Percentiles rank a stretch among this genome's conserved stretches.
phyloP scores from a whole-genome alignment of 139 green algal genomes.

The Pseudopediastrum boryanum region DNA sequence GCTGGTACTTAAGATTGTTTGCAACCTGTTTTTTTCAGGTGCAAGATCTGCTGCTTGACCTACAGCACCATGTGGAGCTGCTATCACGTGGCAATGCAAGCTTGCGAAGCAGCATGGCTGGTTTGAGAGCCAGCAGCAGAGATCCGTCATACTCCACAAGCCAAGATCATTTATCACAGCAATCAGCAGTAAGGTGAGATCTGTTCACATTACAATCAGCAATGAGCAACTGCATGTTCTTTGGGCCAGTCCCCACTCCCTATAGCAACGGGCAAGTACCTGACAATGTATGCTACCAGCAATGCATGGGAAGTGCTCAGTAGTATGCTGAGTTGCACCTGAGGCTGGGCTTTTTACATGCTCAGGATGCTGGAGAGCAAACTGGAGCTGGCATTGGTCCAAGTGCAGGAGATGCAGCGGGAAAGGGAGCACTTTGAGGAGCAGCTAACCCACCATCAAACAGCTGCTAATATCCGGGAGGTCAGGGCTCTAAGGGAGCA shows the following conservation, averaged over 20 bases:
- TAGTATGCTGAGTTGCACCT: no score
- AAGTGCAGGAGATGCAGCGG: slow-evolving; percentile 42
- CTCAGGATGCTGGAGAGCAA: slow-evolving; percentile 25
- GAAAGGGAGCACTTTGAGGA: slow-evolving; percentile 18
- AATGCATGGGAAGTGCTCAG: no score
- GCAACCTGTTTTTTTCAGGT: slow-evolving; percentile 19
- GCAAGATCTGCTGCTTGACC: slow-evolving; percentile 30
- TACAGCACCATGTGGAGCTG: slow-evolving; percentile 48
- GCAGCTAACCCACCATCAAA: slow-evolving; percentile 19
- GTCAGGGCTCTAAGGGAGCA: no score
- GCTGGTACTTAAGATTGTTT: no score
- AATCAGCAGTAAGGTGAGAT: no score
- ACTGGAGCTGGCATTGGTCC: slow-evolving; percentile 24
- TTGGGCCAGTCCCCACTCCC: no score
- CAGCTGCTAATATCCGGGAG: no score
- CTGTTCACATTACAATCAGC: no score
- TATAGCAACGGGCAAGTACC: no score
- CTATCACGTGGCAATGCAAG: slow-evolving; percentile 19
- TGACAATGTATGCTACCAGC: no score
- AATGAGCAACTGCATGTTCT: no score
- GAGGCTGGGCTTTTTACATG: background rate
- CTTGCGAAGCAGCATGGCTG: slow-evolving; percentile 27
- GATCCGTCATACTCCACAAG: background rate
- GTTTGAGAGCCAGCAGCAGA: slow-evolving; percentile 21
- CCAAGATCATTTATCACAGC: background rate